Base-by-base conservation (phyloP, 768 basidiomycete species). In the Tulasnella sp. region DNA sequence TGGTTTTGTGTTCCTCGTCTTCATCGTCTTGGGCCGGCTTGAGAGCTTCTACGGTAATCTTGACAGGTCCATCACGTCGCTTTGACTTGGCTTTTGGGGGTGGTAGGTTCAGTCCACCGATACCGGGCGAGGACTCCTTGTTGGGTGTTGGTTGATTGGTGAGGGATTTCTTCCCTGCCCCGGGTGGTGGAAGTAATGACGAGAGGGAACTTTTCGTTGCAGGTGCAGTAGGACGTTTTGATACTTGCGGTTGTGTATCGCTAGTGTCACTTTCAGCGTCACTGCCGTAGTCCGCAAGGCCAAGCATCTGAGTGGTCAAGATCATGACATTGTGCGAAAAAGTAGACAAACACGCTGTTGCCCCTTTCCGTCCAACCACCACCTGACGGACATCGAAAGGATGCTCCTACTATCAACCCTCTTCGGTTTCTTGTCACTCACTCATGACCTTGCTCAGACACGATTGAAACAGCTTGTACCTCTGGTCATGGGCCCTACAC, bases 281-380 rank as follows among this genome's bases (percentile, higher is more conserved):
- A 46, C 65, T 65, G 11, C 64, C 64, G 49, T 66, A 66, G 56
- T 63, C 61, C 19, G 64, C 61, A n/a, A 65, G 58, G 29, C 60
- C 60, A 49, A 61, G 56, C 59, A 60, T 60, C 6, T 7, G 6
- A n/a, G 45, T 46, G 11, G 45, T 46, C 32, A 5, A 25, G 32
- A 46, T 46, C 11, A 14, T 23, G 45, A 25, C 45, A 25, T 23
- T 7, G 23, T 19, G 23, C 45, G 32, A 21, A 53, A 53, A 53
- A 21, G 8, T 7, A 2, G 12, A 12, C 51, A 53, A 53, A 27
- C 36, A 17, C 31, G 49, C 29, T 15, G 14, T 5, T 6, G 19
- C 29, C 51, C 15, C 51, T 37, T 46, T 12, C 45, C 4, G 25
- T 21, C 45, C 45, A 46, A 9, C 41, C 9, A 19, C 51, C 23